Conservation (phyloP, 2,329 filamentous ascomycete genomes). For the Penicillium sp. region DNA sequence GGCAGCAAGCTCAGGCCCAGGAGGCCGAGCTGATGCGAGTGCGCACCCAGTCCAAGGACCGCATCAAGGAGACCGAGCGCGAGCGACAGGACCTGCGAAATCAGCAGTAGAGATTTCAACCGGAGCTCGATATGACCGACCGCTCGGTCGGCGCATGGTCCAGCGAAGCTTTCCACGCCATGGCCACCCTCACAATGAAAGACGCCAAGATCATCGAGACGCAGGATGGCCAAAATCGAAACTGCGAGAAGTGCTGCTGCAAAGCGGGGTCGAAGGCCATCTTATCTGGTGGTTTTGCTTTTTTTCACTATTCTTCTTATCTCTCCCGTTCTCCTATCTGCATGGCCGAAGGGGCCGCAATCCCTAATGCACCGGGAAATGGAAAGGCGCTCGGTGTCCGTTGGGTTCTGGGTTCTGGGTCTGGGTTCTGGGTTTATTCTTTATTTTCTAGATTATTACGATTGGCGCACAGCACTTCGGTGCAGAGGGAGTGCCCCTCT, state of each 20-base stretch:
- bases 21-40: conserved; percentile 36
- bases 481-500: not conserved
- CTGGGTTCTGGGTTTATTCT: not conserved
- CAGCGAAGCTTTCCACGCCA: not conserved
- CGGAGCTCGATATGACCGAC: not conserved
- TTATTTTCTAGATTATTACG: not conserved
- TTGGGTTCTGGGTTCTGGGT: not conserved
- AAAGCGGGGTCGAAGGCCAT: conserved; percentile 2
- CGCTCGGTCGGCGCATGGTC: not conserved
- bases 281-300: conserved; percentile 15
- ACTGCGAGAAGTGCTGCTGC: conserved; percentile 12
- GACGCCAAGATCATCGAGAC: not conserved
- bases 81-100: conserved; percentile 21
- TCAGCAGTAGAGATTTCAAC: not conserved
- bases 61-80: conserved; percentile 26
- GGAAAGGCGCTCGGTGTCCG: conserved; percentile 13
- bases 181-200: not conserved
- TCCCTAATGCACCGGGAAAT: not conserved
- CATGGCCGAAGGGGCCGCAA: conserved; percentile 1
- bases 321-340: conserved; percentile 5
- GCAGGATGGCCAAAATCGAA: not conserved
- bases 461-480: conserved; percentile 2
- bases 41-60: conserved; percentile 28
- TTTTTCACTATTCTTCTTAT: conserved; percentile 7
- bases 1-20: conserved; percentile 34